Evolutionary conservation across 257 asterid genomes (phyloP).

Genomic region (Gentiana macrophylla): DNA sequence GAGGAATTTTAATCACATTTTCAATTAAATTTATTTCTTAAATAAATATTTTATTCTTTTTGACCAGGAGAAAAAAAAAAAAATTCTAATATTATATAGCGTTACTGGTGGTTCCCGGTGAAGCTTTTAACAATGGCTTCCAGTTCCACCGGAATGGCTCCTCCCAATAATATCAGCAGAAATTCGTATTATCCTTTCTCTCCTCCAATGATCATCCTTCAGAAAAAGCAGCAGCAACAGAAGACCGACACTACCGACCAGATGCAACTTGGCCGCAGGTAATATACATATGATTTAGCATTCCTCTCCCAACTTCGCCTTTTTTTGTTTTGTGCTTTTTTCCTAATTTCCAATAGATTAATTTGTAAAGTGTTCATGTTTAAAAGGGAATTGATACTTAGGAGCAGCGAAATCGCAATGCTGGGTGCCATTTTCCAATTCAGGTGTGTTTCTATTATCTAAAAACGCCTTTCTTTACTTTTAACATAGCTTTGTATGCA

Average conservation of each 20-base stretch:
- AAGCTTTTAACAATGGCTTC: constrained; percentile 15
- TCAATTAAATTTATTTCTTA: too few species aligned
- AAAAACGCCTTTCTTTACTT: too few species aligned
- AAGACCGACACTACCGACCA: constrained; percentile 12
- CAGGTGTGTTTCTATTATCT: constrained; percentile 24
- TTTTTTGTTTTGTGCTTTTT: constrained; percentile 1
- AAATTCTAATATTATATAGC: background rate
- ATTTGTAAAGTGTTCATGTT: background rate
- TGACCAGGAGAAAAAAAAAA: too few species aligned
- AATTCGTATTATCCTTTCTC: background rate
- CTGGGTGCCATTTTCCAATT: constrained; percentile 81
- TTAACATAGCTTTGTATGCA: too few species aligned
- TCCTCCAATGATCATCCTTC: background rate
- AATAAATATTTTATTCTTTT: too few species aligned
- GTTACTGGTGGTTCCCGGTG: too few species aligned
- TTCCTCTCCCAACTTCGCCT: background rate
- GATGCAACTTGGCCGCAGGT: constrained; percentile 18
- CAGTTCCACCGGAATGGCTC: constrained; percentile 6
- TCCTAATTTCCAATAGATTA: background rate
- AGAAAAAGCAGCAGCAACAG: constrained; percentile 6
- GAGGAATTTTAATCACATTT: constrained; percentile 1
- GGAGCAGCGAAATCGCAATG: constrained; percentile 70
- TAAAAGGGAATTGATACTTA: constrained; percentile 59
- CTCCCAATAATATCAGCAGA: constrained; percentile 3
- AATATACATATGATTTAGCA: background rate